Evolutionary conservation across 768 basidiomycete genomes (phyloP).

Genomic region (Favolaschia claudopus): DNA sequence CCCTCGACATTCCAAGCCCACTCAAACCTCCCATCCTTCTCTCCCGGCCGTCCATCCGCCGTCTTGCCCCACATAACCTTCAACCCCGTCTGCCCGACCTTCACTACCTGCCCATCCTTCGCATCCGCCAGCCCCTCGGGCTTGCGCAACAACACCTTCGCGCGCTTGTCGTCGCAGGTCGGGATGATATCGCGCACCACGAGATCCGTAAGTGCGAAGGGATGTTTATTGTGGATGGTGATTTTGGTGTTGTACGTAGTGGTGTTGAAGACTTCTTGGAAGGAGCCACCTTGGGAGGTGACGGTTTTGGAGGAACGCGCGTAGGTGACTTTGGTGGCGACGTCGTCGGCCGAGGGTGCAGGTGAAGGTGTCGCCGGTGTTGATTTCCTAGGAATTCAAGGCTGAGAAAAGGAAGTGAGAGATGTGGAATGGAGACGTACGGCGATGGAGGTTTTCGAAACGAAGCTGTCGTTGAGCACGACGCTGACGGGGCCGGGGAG

Average conservation of each 20-base stretch:
- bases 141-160: conserved; percentile 54
- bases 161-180: conserved; percentile 47
- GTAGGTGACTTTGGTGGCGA: conserved; percentile 54
- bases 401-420: background rate
- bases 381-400: conserved; percentile 49
- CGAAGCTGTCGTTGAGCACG: conserved; percentile 64
- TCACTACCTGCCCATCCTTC: conserved; percentile 47
- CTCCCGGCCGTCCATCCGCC: conserved; percentile 53
- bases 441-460: conserved; percentile 58
- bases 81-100: conserved; percentile 35
- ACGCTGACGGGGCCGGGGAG: conserved; percentile 62
- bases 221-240: conserved; percentile 56
- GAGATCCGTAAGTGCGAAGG: conserved; percentile 51
- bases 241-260: conserved; percentile 56
- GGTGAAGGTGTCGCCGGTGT: conserved; percentile 56
- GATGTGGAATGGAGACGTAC: conserved; percentile 38
- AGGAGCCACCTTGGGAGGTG: conserved; percentile 47
- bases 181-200: conserved; percentile 58
- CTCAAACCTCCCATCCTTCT: conserved; percentile 64
- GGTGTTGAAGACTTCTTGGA: conserved; percentile 51
- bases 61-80: conserved; percentile 44
- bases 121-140: conserved; percentile 56
- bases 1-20: conserved; percentile 57
- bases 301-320: conserved; percentile 45
- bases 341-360: conserved; percentile 62